Evolutionary conservation across 202 grass and related monocot genomes (phyloP).

Genomic region (Elaeis oleifera): DNA sequence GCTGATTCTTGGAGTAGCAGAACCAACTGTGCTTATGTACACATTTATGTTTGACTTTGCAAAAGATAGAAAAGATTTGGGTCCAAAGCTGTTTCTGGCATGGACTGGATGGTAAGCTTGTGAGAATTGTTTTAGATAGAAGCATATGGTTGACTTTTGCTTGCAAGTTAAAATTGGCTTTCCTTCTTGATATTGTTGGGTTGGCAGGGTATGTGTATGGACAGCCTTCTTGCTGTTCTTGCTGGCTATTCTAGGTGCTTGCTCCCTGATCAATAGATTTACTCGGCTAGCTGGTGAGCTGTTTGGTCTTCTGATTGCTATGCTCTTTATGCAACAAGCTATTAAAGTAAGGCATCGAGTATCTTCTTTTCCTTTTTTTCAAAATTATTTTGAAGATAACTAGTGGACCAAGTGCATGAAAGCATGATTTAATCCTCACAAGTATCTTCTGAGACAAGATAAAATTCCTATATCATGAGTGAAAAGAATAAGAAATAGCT

Average conservation of each 20-base stretch:
- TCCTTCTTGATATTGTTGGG: background rate
- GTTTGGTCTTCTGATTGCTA: conserved; percentile 94
- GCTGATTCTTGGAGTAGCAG: conserved; percentile 90
- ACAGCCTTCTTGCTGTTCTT: conserved; percentile 82
- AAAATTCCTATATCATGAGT: no score
- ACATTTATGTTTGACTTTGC: conserved; percentile 98
- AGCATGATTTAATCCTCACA: no score
- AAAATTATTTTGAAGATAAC: no score
- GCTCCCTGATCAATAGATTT: conserved; percentile 91
- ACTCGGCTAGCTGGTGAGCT: conserved; percentile 92
- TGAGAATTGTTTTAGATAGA: no score
- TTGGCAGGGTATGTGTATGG: conserved; percentile 90
- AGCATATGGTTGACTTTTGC: no score
- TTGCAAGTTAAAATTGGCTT: background rate
- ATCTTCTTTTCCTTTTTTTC: conserved; percentile 3
- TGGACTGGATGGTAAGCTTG: conserved; percentile 77
- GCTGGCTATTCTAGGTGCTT: conserved; percentile 71
- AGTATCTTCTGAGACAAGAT: no score
- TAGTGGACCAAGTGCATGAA: no score
- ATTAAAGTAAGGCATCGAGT: conserved; percentile 54
- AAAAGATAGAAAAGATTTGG: conserved; percentile 66
- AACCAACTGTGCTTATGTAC: conserved; percentile 97
- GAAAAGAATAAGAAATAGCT: no score
- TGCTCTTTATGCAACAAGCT: conserved; percentile 99
- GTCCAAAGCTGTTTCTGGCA: conserved; percentile 64